Evolutionary conservation across 2,329 filamentous ascomycete species (phyloP).

Genomic region (Venturia aucupariae): DNA sequence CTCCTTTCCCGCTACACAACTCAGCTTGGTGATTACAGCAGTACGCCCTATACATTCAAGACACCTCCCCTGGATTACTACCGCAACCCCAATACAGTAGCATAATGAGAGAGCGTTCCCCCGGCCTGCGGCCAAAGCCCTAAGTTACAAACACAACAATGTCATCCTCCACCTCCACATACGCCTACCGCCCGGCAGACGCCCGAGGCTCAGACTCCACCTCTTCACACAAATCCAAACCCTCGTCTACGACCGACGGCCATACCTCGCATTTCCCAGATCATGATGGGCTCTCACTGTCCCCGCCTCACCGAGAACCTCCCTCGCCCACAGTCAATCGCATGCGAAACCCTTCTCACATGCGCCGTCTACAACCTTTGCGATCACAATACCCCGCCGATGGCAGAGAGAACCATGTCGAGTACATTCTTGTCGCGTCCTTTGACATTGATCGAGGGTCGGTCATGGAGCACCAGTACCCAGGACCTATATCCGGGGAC

Average conservation of each 20-base stretch:
- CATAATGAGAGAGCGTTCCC: not conserved
- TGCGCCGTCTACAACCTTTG: slow-evolving; percentile 6
- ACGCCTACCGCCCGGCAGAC: slow-evolving; percentile 1
- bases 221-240: not conserved
- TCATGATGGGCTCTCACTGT: slow-evolving; percentile 1
- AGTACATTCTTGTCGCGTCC: slow-evolving; percentile 94
- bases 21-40: too few relatives aligned
- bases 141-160: not conserved
- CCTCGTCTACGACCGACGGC: not conserved
- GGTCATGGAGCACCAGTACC: slow-evolving; percentile 98
- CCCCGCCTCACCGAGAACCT: not conserved
- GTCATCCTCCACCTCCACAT: slow-evolving; percentile 5
- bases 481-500: slow-evolving; percentile 87
- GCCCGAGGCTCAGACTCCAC: slow-evolving; percentile 1
- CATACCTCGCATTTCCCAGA: not conserved
- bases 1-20: too few relatives aligned
- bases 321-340: not conserved
- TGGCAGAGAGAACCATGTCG: slow-evolving; percentile 74
- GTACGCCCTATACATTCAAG: not conserved
- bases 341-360: not conserved
- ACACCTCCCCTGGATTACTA: not conserved
- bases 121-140: not conserved
- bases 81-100: not conserved
- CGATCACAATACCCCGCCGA: slow-evolving; percentile 41
- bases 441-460: slow-evolving; percentile 96